phyloP scores from a whole-genome alignment of 768 basidiomycete genomes.

The Mycena floridula region DNA sequence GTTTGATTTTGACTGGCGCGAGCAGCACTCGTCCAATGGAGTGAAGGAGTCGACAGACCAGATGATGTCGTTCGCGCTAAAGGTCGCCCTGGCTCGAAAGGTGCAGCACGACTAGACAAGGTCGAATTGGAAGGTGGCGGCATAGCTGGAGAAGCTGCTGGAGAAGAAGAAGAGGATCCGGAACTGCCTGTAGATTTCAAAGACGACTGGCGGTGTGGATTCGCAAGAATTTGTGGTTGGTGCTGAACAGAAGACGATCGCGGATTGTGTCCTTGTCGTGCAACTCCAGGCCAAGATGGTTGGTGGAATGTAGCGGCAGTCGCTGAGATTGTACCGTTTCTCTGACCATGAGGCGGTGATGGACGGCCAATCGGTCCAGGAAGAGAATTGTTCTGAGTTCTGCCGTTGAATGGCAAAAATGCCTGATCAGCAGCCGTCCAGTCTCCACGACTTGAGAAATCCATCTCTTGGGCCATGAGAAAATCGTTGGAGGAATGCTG shows the following conservation, averaged over 20 bases:
- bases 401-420: neutral
- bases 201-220: slow-evolving; percentile 6
- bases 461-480: neutral
- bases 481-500: neutral
- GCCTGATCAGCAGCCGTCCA: neutral
- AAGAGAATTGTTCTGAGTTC: neutral
- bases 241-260: too few species aligned
- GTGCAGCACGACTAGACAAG: slow-evolving; percentile 42
- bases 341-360: slow-evolving; percentile 1
- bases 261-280: too few species aligned
- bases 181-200: slow-evolving; percentile 5
- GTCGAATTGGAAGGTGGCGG: slow-evolving; percentile 21
- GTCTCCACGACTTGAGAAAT: neutral
- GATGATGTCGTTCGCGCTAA: too few species aligned
- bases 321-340: slow-evolving; percentile 11
- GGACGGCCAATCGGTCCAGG: neutral
- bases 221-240: too few species aligned
- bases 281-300: slow-evolving; percentile 5
- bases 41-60: too few species aligned
- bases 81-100: slow-evolving; percentile 40
- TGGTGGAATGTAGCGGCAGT: slow-evolving; percentile 1
- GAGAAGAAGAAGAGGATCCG: slow-evolving; percentile 4
- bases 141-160: slow-evolving; percentile 8
- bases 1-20: too few species aligned
- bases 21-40: too few species aligned